phyloP scores from a whole-genome alignment of 176 grass and related monocot genomes.

The Chloris gayana region DNA sequence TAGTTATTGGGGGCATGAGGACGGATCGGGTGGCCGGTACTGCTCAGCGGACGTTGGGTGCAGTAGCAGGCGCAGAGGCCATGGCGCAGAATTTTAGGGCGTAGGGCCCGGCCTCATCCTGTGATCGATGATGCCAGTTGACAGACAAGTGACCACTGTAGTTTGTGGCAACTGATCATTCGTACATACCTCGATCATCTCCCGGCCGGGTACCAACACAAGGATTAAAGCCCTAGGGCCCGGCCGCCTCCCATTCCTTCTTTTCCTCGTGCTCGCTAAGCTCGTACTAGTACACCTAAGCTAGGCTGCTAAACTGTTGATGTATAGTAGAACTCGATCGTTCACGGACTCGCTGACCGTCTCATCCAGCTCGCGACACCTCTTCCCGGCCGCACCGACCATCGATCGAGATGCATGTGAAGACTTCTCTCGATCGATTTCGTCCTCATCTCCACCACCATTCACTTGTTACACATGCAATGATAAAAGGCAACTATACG shows the following conservation, averaged over 20 bases:
- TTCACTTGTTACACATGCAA: background rate
- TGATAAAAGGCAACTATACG: background rate
- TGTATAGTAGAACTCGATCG: background rate
- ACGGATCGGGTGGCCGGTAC: conserved; percentile 1
- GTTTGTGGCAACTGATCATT: conserved; percentile 23
- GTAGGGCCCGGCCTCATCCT: background rate
- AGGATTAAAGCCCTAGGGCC: background rate
- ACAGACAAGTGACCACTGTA: conserved; percentile 35
- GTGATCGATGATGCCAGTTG: background rate
- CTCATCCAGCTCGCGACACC: too few species aligned
- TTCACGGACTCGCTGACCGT: conserved; percentile 32
- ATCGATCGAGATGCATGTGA: too few species aligned
- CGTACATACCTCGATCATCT: background rate
- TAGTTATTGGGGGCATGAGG: conserved; percentile 22
- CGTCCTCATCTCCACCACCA: too few species aligned
- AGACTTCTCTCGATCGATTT: too few species aligned
- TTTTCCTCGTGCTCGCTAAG: background rate
- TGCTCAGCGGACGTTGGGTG: conserved; percentile 47
- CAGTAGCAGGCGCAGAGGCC: conserved; percentile 24
- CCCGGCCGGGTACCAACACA: too few species aligned
- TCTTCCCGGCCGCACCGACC: too few species aligned
- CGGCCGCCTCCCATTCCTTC: background rate
- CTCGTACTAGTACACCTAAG: too few species aligned
- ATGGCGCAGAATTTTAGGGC: conserved; percentile 52
- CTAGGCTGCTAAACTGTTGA: too few species aligned